A percentile compares a stretch with the other conserved stretches of the same genome.
phyloP scores from a whole-genome alignment of 2,329 filamentous ascomycete genomes.

The Lojkania enalia region DNA sequence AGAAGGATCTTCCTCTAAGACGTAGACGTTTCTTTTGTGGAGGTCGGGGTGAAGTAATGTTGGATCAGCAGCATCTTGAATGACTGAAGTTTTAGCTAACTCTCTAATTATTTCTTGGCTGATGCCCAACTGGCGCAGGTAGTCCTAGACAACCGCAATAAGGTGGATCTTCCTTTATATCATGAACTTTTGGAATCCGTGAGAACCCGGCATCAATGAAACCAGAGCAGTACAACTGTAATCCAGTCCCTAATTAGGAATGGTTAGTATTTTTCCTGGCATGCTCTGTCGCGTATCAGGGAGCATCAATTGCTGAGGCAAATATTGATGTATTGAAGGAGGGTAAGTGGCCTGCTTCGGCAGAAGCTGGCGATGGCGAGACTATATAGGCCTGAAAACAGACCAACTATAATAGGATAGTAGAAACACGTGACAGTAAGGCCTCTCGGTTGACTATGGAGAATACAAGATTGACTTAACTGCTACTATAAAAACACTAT shows the following conservation, averaged over 20 bases:
- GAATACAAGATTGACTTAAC: no score
- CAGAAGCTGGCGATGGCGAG: no score
- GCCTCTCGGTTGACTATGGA: no score
- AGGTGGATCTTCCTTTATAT: constrained; percentile 21
- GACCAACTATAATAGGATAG: no score
- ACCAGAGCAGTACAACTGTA: constrained; percentile 41
- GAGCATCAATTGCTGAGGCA: no score
- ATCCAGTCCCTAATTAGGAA: constrained; percentile 44
- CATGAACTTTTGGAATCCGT: constrained; percentile 33
- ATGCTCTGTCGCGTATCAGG: no score
- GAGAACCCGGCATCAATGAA: constrained; percentile 47
- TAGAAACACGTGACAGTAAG: no score
- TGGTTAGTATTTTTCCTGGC: no score
- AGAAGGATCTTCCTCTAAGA: constrained; percentile 45
- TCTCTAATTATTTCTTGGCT: constrained; percentile 32
- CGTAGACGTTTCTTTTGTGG: constrained; percentile 49
- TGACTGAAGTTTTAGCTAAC: constrained; percentile 30
- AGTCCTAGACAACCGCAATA: constrained; percentile 43
- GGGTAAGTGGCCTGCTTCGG: no score
- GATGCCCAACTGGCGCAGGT: constrained; percentile 40
- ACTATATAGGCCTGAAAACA: no score
- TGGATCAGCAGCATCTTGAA: constrained; percentile 33
- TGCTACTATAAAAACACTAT: no score
- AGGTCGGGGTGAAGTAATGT: constrained; percentile 48
- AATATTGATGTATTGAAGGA: no score